Evolutionary conservation across 192 early-diverging fungal genomes (phyloP).

Genomic region (Allomyces arbusculus): DNA sequence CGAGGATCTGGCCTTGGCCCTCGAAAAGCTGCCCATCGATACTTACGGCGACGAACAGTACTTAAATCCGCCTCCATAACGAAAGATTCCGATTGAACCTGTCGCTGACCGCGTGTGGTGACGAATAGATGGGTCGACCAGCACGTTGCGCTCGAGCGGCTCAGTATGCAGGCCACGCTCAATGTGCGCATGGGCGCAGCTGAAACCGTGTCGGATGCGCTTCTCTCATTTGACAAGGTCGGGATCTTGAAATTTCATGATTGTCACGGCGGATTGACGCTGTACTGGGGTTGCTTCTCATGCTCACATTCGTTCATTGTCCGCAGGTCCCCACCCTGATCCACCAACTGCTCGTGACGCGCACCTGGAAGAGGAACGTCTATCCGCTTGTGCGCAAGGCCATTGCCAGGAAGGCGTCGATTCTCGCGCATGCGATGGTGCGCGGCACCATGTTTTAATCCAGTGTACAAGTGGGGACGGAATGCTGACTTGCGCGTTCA

Average conservation of each 20-base stretch:
- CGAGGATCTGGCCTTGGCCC: too few relatives aligned
- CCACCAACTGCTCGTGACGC: background rate
- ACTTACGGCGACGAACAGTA: too few relatives aligned
- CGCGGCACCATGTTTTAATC: too few relatives aligned
- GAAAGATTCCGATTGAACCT: too few relatives aligned
- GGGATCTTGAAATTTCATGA: background rate
- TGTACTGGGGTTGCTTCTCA: too few relatives aligned
- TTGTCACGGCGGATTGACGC: background rate
- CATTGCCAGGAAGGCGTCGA: background rate
- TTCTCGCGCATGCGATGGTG: background rate
- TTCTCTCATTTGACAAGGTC: background rate
- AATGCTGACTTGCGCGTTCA: too few relatives aligned
- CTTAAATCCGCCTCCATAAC: too few relatives aligned
- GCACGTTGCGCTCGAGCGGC: background rate
- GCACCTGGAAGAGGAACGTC: background rate
- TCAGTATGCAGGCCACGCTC: background rate
- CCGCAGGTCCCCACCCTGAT: background rate
- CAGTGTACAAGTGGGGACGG: too few relatives aligned
- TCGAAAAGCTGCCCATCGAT: too few relatives aligned
- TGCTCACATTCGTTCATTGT: too few relatives aligned
- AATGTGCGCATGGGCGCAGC: background rate
- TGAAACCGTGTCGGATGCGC: background rate
- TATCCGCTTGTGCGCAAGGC: background rate
- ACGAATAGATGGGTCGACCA: too few relatives aligned
- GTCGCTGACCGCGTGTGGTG: too few relatives aligned